Conservation (phyloP, 225 moss, liverwort and hornwort species). For the Physcomitrium patens region DNA sequence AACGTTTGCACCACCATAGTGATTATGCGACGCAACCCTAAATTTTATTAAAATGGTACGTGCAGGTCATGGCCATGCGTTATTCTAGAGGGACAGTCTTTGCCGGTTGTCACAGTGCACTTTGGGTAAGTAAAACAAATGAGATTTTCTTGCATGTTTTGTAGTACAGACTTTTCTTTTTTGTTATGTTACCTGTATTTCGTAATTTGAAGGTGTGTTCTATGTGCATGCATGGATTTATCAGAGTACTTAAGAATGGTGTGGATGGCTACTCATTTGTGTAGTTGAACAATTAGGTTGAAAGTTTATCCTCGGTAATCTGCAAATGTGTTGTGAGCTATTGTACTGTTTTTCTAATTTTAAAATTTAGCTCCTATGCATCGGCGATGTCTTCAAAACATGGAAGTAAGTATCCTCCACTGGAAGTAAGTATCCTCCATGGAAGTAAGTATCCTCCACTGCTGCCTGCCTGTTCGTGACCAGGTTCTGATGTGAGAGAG, state of each 20-base stretch:
- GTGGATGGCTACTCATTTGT: no score
- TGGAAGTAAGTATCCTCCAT: no score
- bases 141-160: constrained; percentile 15
- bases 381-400: not conserved
- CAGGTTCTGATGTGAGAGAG: no score
- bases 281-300: no score
- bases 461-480: no score
- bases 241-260: no score
- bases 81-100: constrained; percentile 86
- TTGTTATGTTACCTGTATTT: constrained; percentile 1
- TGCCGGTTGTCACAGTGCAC: constrained; percentile 73
- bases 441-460: no score
- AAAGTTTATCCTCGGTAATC: no score
- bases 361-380: not conserved
- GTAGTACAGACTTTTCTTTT: not conserved
- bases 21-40: constrained; percentile 10
- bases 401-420: no score
- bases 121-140: constrained; percentile 56
- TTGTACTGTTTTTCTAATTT: constrained; percentile 4
- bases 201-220: not conserved
- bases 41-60: constrained; percentile 17
- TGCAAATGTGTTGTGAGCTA: not conserved
- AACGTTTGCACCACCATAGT: not conserved
- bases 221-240: no score
- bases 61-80: constrained; percentile 96